A percentile compares a stretch with the other conserved stretches of the same genome.
These are phyloP conservation scores for Gynostemma pentaphyllum DNA, from an alignment of 306 rosid genomes.

Conservation along the genomic window DNA sequence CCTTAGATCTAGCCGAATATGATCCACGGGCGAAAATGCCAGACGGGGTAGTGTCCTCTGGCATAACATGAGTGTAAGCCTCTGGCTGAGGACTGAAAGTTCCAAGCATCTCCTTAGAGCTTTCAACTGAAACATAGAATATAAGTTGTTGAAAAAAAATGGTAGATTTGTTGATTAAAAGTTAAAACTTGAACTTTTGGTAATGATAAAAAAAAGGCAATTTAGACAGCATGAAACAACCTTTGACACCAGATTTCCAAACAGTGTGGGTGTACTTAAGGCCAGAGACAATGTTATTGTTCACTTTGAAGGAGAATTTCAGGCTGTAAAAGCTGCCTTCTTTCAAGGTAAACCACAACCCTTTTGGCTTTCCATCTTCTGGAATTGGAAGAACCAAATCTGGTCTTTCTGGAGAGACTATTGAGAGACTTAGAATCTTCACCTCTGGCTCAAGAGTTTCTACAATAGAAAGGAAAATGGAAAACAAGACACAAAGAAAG, in stretches of 20 bases:
- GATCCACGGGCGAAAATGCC: constrained; percentile 46
- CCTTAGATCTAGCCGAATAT: constrained; percentile 40
- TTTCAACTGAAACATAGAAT: constrained; percentile 26
- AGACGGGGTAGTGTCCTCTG: constrained; percentile 40
- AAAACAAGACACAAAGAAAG: not conserved
- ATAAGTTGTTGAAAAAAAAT: not conserved
- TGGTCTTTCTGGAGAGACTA: constrained; percentile 28
- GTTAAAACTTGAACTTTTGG: not conserved
- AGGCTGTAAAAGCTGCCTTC: constrained; percentile 36
- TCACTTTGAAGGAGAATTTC: constrained; percentile 32
- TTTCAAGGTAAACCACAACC: constrained; percentile 38
- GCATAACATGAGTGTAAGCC: constrained; percentile 37
- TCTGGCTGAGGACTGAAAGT: constrained; percentile 47
- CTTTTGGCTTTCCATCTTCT: constrained; percentile 34
- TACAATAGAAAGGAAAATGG: constrained; percentile 3
- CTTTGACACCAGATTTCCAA: constrained; percentile 40
- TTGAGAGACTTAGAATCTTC: constrained; percentile 31
- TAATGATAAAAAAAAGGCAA: not conserved
- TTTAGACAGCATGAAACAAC: constrained; percentile 6
- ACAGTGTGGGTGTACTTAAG: constrained; percentile 51
- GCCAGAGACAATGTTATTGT: constrained; percentile 39
- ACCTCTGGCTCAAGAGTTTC: constrained; percentile 43
- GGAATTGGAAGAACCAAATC: constrained; percentile 45
- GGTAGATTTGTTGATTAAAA: too few relatives aligned
- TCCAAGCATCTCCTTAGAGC: constrained; percentile 44